Percentiles rank a stretch among this genome's conserved stretches.
Conservation (phyloP, 352 stramenopile genomes). For the Globisporangium okanoganense region DNA sequence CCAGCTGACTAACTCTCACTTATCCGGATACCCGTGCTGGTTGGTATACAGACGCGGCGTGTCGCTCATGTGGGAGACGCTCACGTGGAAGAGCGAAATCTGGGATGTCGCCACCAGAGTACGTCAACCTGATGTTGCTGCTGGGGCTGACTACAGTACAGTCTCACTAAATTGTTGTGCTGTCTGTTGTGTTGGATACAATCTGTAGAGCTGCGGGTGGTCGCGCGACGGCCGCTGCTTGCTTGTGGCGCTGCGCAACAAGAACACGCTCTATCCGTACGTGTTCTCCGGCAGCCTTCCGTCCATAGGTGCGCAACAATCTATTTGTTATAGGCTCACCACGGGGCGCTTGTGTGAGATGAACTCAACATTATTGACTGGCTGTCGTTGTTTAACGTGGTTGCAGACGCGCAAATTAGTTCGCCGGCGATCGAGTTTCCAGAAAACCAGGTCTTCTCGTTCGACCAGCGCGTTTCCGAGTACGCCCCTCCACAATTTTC, state of each 20-base stretch:
- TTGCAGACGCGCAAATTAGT: slow-evolving; percentile 66
- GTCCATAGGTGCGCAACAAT: slow-evolving; percentile 39
- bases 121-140: slow-evolving; percentile 9
- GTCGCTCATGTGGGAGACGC: slow-evolving; percentile 76
- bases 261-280: slow-evolving; percentile 62
- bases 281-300: slow-evolving; percentile 54
- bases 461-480: slow-evolving; percentile 59
- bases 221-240: slow-evolving; percentile 65
- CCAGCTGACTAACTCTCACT: neutral
- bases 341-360: too few relatives aligned
- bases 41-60: slow-evolving; percentile 33
- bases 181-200: slow-evolving; percentile 14
- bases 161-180: neutral
- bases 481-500: slow-evolving; percentile 16
- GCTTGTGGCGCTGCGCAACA: slow-evolving; percentile 61
- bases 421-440: slow-evolving; percentile 63
- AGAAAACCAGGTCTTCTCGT: slow-evolving; percentile 54
- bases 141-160: neutral
- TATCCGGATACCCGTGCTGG: neutral
- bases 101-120: slow-evolving; percentile 67
- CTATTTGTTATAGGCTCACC: too few relatives aligned
- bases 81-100: slow-evolving; percentile 76
- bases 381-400: neutral
- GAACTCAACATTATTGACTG: neutral
- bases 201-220: slow-evolving; percentile 59